Evolutionary conservation across 768 basidiomycete species (phyloP), one percentile per base, ranked within the genome.

Genomic region (Phaeotremella fagi): DNA sequence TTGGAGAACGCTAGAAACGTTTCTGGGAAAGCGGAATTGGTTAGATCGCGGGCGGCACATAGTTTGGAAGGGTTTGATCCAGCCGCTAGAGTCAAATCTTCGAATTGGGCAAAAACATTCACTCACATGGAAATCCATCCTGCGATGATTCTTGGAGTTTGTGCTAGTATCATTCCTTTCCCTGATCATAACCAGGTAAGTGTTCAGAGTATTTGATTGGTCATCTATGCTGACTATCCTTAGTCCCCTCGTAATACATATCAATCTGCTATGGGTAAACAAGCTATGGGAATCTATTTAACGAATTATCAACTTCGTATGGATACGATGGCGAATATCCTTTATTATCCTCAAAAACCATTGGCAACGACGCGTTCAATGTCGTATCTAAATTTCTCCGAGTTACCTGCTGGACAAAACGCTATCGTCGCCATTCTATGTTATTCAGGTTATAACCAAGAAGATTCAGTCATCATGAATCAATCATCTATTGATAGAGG

Each of bases 391-490:
- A 90, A 91, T 72, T 99, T 99, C 84, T 84, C 92, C 63, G 95
- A 99, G 72, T 82, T 99, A 24, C 94, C 94, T 48, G 94, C 94
- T 16, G 94, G 91, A n/a, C 94, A 98, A 77, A 99, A 99, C 69
- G 94, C 94, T 44, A 89, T 97, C 59, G 94, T 99, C 53, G 94
- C 94, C 12, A 98, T 99, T 68, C 79, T 98, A 50, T 97, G 92
- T 71, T 99, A 99, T 77, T 97, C 91, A 64, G 94, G 94, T 44
- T 99, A 99, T 78, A 99, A 99, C 75, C 95, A 99, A 77, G 95
- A 98, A 82, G 95, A 99, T 81, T 99, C 95, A 59, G 95, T 99
- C 77, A 98, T 99, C 77, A 97, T 99, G 94, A 98, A 98, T 74
- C 95, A 99, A 77, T 90, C 88, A 64, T 94, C 95, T 24, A 88